phyloP scores from a whole-genome alignment of 2,329 filamentous ascomycete genomes.

The Xylariaceae sp. region DNA sequence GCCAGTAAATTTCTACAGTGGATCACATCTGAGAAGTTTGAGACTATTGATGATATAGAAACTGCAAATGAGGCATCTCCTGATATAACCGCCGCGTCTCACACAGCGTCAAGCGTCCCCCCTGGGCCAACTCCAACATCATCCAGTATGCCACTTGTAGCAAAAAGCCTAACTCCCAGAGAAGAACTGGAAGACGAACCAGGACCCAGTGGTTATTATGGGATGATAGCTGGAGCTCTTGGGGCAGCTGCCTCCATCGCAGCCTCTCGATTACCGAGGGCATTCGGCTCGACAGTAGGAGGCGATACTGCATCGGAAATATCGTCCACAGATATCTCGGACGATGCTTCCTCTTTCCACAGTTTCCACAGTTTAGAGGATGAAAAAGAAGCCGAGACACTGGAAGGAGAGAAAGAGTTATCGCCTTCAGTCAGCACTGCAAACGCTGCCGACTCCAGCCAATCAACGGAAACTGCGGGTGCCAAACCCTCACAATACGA shows the following conservation, averaged over 20 bases:
- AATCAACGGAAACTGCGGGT: slow-evolving; percentile 38
- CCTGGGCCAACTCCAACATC: slow-evolving; percentile 7
- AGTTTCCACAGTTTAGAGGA: slow-evolving; percentile 51
- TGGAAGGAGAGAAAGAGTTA: slow-evolving; percentile 14
- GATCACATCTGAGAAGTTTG: slow-evolving; percentile 44
- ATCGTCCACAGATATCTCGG: slow-evolving; percentile 27
- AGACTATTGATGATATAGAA: slow-evolving; percentile 30
- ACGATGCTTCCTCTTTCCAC: slow-evolving; percentile 43
- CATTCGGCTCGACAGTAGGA: slow-evolving; percentile 29
- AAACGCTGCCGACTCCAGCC: slow-evolving; percentile 26
- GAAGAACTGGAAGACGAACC: slow-evolving; percentile 27
- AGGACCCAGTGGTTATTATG: slow-evolving; percentile 47
- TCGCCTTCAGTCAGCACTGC: slow-evolving; percentile 21
- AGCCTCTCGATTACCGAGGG: slow-evolving; percentile 40
- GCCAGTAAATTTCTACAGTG: slow-evolving; percentile 79
- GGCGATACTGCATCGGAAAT: slow-evolving; percentile 30
- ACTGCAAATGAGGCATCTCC: slow-evolving; percentile 24
- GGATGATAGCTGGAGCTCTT: slow-evolving; percentile 51
- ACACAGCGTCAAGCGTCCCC: slow-evolving; percentile 13
- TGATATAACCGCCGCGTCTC: slow-evolving; percentile 25
- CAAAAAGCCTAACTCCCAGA: slow-evolving; percentile 17
- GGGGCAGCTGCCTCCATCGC: slow-evolving; percentile 49
- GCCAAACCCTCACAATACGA: slow-evolving; percentile 43
- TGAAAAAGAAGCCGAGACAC: slow-evolving; percentile 30
- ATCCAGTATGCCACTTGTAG: slow-evolving; percentile 13